Base-by-base conservation (phyloP, 2,329 filamentous ascomycete species). In the Septoria petroselini region DNA sequence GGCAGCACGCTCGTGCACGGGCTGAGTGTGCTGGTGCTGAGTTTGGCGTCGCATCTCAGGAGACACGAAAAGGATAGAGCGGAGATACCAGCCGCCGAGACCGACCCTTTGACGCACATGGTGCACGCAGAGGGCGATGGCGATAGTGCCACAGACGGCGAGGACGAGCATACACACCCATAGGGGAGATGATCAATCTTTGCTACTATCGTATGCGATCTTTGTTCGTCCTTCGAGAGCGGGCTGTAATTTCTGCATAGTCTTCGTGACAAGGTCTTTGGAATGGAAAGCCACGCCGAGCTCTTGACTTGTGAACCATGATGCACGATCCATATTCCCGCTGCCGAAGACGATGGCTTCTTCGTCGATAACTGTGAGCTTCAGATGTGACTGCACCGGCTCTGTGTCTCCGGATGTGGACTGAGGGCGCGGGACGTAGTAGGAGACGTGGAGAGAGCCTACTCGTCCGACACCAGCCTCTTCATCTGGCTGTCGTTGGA, bases 261-360 rank as follows among this genome's bases (percentile, higher is more conserved):
- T 47, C 42, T 47, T 39, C 18, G 29, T 50, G 7, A 73, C 72
- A 30, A 78, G 58, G 0, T 66, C 64, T 6, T 47, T 58, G 3
- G 70, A 72, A 43, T 77, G 75, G 35, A 82, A 73, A 1, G 76
- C 76, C 23, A 93, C 73, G 1, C 88, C 88, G 17, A 93, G 71
- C 69, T 94, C 88, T 68, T 93, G 88, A 66, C 86, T 91, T 4
- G 88, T 93, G 68, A 81, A 91, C 86, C 86, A 93, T 64, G 86
- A 91, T 6, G 88, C 87, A 1, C 88, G 79, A 69, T 94, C 88
- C 76, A 91, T 81, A 65, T 94, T 94, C 1, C 87, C 88, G 14
- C 86, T 91, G 0, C 88, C 88, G 2, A 93, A 70, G 1, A 93
- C 75, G 1, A 84, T 73, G 15, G 82, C 80, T 53, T 82, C 74